Conservation (phyloP, 495 filamentous ascomycete species). For the Letharia columbiana region DNA sequence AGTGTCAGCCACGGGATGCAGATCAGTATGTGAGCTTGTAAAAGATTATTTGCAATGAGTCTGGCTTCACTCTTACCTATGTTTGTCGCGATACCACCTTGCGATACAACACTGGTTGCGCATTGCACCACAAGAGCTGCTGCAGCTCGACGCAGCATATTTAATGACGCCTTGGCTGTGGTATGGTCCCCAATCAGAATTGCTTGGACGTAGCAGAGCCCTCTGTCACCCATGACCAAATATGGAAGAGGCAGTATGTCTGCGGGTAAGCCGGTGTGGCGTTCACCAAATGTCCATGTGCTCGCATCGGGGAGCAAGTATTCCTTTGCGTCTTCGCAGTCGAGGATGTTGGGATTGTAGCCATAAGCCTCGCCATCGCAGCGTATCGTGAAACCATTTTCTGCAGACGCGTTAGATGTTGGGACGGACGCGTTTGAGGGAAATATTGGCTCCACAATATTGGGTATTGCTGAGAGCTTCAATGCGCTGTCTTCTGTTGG, state of each 20-base stretch:
- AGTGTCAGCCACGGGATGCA: not conserved
- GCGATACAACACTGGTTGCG: not conserved
- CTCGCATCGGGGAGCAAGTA: not conserved
- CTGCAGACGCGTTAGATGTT: not conserved
- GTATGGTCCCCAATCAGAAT: not conserved
- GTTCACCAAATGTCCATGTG: not conserved
- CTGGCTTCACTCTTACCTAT: not conserved
- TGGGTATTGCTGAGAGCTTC: not conserved
- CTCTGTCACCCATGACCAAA: not conserved
- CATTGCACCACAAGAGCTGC: not conserved
- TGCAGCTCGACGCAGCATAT: not conserved
- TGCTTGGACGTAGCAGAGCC: not conserved
- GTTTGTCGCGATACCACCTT: not conserved
- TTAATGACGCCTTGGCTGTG: not conserved
- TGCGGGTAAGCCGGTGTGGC: not conserved
- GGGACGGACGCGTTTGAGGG: not conserved
- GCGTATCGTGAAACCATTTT: not conserved
- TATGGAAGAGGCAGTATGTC: not conserved
- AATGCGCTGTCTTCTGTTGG: not conserved
- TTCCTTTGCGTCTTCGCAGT: not conserved
- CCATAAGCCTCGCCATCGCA: constrained; percentile 2
- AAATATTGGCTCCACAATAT: not conserved
- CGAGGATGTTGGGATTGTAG: not conserved
- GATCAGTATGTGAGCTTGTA: not conserved
- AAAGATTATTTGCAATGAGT: not conserved